Base-by-base conservation (phyloP, 768 basidiomycete species). In the Coprinellus aureogranulatus region DNA sequence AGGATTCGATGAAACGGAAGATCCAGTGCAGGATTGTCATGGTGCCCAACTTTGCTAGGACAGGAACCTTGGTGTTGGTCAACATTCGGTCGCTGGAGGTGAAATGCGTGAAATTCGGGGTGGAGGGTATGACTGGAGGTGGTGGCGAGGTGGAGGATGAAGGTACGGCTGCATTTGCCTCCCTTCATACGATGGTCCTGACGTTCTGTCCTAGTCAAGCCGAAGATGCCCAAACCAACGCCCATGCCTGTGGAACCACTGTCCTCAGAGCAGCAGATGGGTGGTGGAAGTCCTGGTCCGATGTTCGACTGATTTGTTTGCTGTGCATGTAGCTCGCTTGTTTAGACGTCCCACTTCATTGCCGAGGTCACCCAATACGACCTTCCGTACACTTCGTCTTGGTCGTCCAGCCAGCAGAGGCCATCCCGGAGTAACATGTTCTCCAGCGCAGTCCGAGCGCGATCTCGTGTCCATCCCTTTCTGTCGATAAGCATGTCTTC, bases 371-470 rank as follows among this genome's bases (percentile, higher is more conserved):
- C 79, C 94, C 94, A 98, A 68, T 93, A 96, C 23, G 86, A 83
- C 57, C 79, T 78, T 27, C 85, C 84, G 28, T 74, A 76, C 16
- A 67, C 68, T 62, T 85, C 84, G 53, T 90, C 92, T 71, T 97
- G 94, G 25, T 92, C 88, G 66, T 99, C 97, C 28, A 98, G 67
- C 97, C 97, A 99, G 58, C 92, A 95, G 25, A 96, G 75, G 1
- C 95, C 96, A 61, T 98, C 94, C 26, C 89, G 80, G 60, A 92
- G 78, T 14, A 95, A 81, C 86, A 96, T 94, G 60, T 95, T 94
- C 64, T 94, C 88, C 64, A 98, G 70, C 1, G 89, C 94, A 11
- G 84, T 80, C 48, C 80, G 77, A 3, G 90, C 88, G 26, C 97
- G 81, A 34, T 90, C 89, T 49, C 79, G 70, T 1, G 84, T 84